A percentile compares a stretch with the other conserved stretches of the same genome.
phyloP scores from a whole-genome alignment of 768 basidiomycete species.

The Sporobolomyces pararoseus region DNA sequence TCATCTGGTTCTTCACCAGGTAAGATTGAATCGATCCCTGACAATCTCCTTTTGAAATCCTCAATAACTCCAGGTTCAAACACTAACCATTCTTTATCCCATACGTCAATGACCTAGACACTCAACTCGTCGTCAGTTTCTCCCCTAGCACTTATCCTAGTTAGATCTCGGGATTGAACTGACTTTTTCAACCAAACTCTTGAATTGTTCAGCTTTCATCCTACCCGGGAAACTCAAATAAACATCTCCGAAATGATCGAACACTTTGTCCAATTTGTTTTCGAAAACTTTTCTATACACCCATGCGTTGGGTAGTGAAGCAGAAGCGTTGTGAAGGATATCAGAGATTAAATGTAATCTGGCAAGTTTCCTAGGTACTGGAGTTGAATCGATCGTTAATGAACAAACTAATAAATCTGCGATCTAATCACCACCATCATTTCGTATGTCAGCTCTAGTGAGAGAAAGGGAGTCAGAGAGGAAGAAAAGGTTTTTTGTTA shows the following conservation, averaged over 20 bases:
- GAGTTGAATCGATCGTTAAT: constrained; percentile 79
- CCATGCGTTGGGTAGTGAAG: constrained; percentile 92
- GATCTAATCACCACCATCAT: constrained; percentile 56
- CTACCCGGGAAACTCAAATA: constrained; percentile 93
- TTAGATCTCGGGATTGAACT: neutral
- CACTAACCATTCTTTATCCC: constrained; percentile 93
- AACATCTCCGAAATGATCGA: constrained; percentile 89
- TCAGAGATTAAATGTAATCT: constrained; percentile 94
- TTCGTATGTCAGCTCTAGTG: neutral
- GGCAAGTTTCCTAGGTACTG: constrained; percentile 95
- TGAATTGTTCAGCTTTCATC: constrained; percentile 94
- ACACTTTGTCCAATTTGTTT: constrained; percentile 80
- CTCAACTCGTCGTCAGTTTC: neutral
- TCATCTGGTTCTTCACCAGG: neutral
- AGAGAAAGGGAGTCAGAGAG: neutral
- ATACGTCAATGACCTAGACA: constrained; percentile 74
- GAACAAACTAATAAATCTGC: constrained; percentile 86
- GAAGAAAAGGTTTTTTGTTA: constrained; percentile 51
- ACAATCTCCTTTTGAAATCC: constrained; percentile 37
- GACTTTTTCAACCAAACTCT: constrained; percentile 69
- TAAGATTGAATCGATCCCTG: constrained; percentile 27
- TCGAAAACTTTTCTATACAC: constrained; percentile 95
- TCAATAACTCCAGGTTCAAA: constrained; percentile 78
- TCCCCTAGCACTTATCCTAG: neutral
- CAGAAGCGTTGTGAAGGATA: constrained; percentile 90